These are phyloP conservation scores for Lenzites betulinus DNA, from an alignment of 768 basidiomycete genomes.

Conservation along the genomic window DNA sequence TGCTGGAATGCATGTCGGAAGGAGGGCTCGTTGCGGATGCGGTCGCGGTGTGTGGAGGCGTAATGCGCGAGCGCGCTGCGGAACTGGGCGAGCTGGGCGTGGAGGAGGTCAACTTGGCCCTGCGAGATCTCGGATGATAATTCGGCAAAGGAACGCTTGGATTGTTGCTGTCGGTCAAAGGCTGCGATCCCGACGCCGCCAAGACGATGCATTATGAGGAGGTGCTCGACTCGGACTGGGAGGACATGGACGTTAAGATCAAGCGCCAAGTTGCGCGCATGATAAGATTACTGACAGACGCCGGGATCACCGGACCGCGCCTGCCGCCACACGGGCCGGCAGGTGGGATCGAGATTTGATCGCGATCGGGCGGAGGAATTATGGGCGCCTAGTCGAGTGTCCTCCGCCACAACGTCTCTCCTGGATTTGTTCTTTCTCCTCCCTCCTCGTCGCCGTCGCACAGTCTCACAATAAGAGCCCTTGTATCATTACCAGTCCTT, in stretches of 20 bases:
- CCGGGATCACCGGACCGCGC: neutral
- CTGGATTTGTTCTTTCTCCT: neutral
- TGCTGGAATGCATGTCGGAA: constrained; percentile 93
- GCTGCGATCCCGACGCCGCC: constrained; percentile 88
- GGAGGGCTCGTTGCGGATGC: constrained; percentile 80
- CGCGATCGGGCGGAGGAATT: constrained; percentile 4
- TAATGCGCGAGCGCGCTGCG: constrained; percentile 79
- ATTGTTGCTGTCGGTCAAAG: constrained; percentile 84
- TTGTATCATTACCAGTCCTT: neutral
- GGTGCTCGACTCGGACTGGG: neutral
- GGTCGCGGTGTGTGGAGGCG: constrained; percentile 78
- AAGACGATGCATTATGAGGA: constrained; percentile 59
- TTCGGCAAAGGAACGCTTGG: constrained; percentile 75
- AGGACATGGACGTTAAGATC: neutral
- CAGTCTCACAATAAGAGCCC: neutral
- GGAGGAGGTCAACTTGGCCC: constrained; percentile 75
- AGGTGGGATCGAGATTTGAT: constrained; percentile 2
- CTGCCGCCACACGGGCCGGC: neutral
- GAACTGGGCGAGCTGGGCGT: constrained; percentile 82
- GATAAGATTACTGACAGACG: neutral
- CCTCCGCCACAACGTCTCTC: neutral
- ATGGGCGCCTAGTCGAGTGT: constrained; percentile 1
- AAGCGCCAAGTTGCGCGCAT: neutral
- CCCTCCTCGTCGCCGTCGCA: neutral
- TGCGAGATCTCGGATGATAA: constrained; percentile 80